A percentile compares a stretch with the other conserved stretches of the same genome.
These are phyloP conservation scores for Populus euphratica DNA, from an alignment of 345 rosid genomes.

Conservation along the genomic window DNA sequence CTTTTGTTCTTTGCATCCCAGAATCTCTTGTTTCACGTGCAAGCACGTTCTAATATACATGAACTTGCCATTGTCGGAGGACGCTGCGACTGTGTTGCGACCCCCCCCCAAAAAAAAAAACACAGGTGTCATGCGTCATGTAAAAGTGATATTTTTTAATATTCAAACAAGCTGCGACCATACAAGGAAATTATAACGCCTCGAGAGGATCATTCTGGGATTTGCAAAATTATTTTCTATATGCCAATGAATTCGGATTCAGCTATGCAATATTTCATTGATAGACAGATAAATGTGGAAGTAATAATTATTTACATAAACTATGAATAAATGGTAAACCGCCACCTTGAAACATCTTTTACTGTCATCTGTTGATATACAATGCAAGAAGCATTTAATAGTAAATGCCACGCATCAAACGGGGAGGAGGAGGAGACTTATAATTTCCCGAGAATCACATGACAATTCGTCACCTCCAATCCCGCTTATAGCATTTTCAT, in stretches of 20 bases:
- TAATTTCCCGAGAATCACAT: slow-evolving; percentile 7
- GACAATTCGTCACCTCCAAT: not conserved
- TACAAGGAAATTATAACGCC: not conserved
- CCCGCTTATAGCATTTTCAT: not conserved
- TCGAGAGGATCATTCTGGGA: not conserved
- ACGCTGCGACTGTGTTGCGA: not conserved
- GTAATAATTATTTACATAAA: slow-evolving; percentile 21
- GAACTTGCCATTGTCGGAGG: not conserved
- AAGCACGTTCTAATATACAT: not conserved
- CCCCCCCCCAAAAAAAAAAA: no score
- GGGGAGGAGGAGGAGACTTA: not conserved
- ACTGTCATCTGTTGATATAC: slow-evolving; percentile 14
- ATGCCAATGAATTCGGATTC: not conserved
- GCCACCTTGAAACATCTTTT: not conserved
- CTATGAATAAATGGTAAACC: not conserved
- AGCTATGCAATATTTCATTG: not conserved
- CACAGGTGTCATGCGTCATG: not conserved
- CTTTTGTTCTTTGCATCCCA: not conserved
- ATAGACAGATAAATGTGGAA: not conserved
- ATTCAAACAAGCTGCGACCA: not conserved
- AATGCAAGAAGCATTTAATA: slow-evolving; percentile 21
- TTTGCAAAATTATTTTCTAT: not conserved
- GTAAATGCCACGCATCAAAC: slow-evolving; percentile 23
- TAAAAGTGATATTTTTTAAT: not conserved
- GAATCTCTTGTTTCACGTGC: not conserved